These are phyloP conservation scores for Biscogniauxia sp. DNA, from an alignment of 2,329 filamentous ascomycete genomes.

Conservation along the genomic window DNA sequence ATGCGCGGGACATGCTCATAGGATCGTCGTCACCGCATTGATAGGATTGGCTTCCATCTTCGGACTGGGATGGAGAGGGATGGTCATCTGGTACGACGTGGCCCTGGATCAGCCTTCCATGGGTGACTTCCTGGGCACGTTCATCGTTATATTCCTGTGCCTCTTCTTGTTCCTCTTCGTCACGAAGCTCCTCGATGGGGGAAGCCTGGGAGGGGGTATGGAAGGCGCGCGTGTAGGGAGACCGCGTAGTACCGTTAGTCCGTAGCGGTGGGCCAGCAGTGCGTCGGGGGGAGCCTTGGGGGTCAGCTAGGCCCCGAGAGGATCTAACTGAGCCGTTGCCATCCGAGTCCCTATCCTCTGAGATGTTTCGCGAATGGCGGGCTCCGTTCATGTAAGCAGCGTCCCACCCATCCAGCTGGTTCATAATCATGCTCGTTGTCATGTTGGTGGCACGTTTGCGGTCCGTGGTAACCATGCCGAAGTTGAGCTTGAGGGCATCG, in stretches of 20 bases:
- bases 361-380: slow-evolving; percentile 20
- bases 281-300: slow-evolving; percentile 43
- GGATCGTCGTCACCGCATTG: slow-evolving; percentile 63
- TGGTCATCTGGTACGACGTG: slow-evolving; percentile 95
- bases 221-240: slow-evolving; percentile 29
- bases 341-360: slow-evolving; percentile 28
- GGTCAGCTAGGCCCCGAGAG: slow-evolving; percentile 36
- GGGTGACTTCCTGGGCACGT: slow-evolving; percentile 84
- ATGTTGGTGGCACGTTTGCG: slow-evolving; percentile 64
- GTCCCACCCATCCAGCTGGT: slow-evolving; percentile 57
- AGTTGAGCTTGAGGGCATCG: slow-evolving; percentile 94
- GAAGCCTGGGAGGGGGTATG: slow-evolving; percentile 35
- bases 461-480: slow-evolving; percentile 92
- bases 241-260: slow-evolving; percentile 28
- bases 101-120: slow-evolving; percentile 85
- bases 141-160: slow-evolving; percentile 67
- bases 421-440: slow-evolving; percentile 76
- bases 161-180: slow-evolving; percentile 40
- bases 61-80: slow-evolving; percentile 70
- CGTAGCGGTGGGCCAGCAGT: slow-evolving; percentile 31
- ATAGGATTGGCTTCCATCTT: slow-evolving; percentile 54
- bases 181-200: slow-evolving; percentile 34
- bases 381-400: slow-evolving; percentile 28
- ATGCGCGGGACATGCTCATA: slow-evolving; percentile 77
- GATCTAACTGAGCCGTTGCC: slow-evolving; percentile 26